These are phyloP conservation scores for Penicillium bovifimosum DNA, from an alignment of 495 filamentous ascomycete species.

Conservation along the genomic window DNA sequence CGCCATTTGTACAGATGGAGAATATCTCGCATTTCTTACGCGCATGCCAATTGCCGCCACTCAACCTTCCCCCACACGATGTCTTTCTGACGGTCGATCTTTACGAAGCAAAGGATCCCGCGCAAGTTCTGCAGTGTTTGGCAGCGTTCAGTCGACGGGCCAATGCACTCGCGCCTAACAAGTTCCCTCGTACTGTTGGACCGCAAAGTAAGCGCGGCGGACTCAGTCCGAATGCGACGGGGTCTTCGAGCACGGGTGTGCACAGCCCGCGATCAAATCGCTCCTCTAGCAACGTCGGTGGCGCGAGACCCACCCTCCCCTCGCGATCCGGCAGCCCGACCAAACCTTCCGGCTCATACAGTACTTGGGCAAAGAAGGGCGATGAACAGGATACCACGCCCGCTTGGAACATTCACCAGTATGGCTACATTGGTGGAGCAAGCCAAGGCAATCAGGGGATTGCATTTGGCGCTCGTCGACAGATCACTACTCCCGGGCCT, in stretches of 20 bases:
- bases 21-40: slow-evolving; percentile 96
- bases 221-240: slow-evolving; percentile 68
- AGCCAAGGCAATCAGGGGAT: slow-evolving; percentile 94
- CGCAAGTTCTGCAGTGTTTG: slow-evolving; percentile 92
- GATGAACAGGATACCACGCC: slow-evolving; percentile 78
- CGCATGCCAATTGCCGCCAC: slow-evolving; percentile 74
- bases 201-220: slow-evolving; percentile 53
- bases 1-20: slow-evolving; percentile 99
- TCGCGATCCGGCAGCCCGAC: slow-evolving; percentile 56
- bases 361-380: slow-evolving; percentile 83
- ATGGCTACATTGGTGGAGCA: slow-evolving; percentile 97
- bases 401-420: slow-evolving; percentile 98
- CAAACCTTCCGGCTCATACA: slow-evolving; percentile 56
- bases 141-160: slow-evolving; percentile 86
- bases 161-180: slow-evolving; percentile 64
- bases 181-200: slow-evolving; percentile 66
- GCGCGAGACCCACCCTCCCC: slow-evolving; percentile 49
- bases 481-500: slow-evolving; percentile 83
- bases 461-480: slow-evolving; percentile 81
- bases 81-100: slow-evolving; percentile 96
- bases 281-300: slow-evolving; percentile 64
- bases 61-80: slow-evolving; percentile 88
- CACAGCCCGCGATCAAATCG: slow-evolving; percentile 41
- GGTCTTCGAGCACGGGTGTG: slow-evolving; percentile 42
- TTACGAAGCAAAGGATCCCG: slow-evolving; percentile 92